Evolutionary conservation across 371 early-diverging fungal genomes (phyloP), one percentile per base, ranked within the genome.

Genomic region (Coemansia sp.): DNA sequence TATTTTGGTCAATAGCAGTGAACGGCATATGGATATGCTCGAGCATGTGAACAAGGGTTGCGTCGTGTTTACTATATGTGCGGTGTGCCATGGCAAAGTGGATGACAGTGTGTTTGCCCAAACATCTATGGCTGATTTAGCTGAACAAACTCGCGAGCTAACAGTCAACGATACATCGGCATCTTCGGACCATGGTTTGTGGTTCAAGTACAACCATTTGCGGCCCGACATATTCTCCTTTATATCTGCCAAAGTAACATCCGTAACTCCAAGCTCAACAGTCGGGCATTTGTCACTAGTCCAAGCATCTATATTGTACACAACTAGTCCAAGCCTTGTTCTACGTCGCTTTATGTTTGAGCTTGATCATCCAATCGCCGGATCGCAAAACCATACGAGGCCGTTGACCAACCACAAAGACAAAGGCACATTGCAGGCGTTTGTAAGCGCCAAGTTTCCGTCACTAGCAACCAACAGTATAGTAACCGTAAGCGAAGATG

Each of bases 401-500:
- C 80, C 81, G 1, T 78, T 90, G 24, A 79, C 82, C 55, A 79
- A 85, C 42, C 86, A 86, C 68, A 71, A 81, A 11, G 87, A 86
- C 67, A 90, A 89, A 66, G 91, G 90, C 26, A 72, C 85, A 2
- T 84, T 83, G 56, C 71, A 85, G 42, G 81, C 86, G 0, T 65
- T 89, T 26, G 71, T 80, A 4, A 60, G 67, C 0, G 62, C 89
- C 0, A 61, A 78, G 5, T 79, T 90, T 54, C 61, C 61, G 0
- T 84, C 89, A 34, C 84, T 85, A 0, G 61, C 58, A 0, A 62
- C 84, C 51, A 84, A 83, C 26, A 64, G 66, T 1, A 84, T 85
- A 61, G 80, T 83, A n/a, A 69, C 79, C 7, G 69, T 89, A 7
- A 68, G 84, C 11, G 81, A 70, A 6, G 82, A 26, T 8, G 59